phyloP scores from a whole-genome alignment of 768 basidiomycete genomes.

The Rickenella mellea region DNA sequence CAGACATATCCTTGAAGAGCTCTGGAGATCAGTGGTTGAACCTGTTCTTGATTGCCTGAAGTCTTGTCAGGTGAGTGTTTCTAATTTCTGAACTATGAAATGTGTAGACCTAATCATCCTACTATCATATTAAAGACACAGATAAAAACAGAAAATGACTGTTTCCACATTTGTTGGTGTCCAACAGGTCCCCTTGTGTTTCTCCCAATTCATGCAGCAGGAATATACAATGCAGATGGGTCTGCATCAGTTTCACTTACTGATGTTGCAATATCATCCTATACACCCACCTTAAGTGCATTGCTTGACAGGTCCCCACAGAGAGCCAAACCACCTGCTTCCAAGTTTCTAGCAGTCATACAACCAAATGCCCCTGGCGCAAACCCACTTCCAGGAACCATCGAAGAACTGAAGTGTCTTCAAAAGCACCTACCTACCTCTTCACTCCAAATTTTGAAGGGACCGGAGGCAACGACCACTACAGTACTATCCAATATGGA shows the following conservation, averaged over 20 bases:
- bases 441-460: neutral
- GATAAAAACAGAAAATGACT: neutral
- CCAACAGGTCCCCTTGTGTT: conserved; percentile 20
- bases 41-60: conserved; percentile 5
- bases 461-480: neutral
- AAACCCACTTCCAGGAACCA: conserved; percentile 8
- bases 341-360: conserved; percentile 7
- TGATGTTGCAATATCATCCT: conserved; percentile 21
- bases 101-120: neutral
- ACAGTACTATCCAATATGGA: neutral
- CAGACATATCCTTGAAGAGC: neutral
- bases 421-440: neutral
- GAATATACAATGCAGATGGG: conserved; percentile 11
- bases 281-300: conserved; percentile 22
- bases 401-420: conserved; percentile 3
- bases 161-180: conserved; percentile 21
- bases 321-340: neutral
- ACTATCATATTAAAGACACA: neutral
- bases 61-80: neutral
- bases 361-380: conserved; percentile 12
- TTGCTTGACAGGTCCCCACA: conserved; percentile 5
- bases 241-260: conserved; percentile 2
- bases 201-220: conserved; percentile 23
- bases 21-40: neutral
- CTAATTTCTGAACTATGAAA: too few species aligned